Conservation (phyloP, 352 stramenopile genomes). For the Phytophthora fragariaefolia region DNA sequence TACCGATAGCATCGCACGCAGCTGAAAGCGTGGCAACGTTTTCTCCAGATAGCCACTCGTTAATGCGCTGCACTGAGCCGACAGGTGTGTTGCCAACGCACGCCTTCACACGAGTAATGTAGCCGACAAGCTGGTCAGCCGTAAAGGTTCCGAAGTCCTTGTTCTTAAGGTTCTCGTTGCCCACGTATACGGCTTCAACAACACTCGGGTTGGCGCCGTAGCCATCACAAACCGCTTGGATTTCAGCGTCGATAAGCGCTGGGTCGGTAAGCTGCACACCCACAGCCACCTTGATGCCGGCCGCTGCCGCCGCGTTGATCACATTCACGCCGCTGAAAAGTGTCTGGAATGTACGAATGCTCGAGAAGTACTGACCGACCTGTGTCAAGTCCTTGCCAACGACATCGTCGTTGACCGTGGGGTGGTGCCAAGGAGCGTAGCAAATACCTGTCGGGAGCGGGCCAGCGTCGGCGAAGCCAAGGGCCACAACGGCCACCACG, state of each 20-base stretch:
- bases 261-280: conserved; percentile 71
- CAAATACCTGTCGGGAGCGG: conserved; percentile 35
- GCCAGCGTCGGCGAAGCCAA: conserved; percentile 20
- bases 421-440: conserved; percentile 50
- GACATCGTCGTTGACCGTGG: conserved; percentile 40
- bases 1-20: conserved; percentile 38
- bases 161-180: conserved; percentile 81
- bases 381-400: conserved; percentile 51
- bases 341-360: conserved; percentile 75
- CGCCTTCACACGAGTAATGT: conserved; percentile 62
- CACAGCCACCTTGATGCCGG: conserved; percentile 68
- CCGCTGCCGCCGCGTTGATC: conserved; percentile 49
- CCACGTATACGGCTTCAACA: conserved; percentile 75
- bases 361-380: conserved; percentile 56
- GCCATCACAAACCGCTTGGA: conserved; percentile 68
- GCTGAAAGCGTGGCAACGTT: conserved; percentile 40
- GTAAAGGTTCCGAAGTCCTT: conserved; percentile 50
- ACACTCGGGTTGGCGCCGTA: conserved; percentile 42
- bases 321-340: conserved; percentile 68
- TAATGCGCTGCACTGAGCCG: conserved; percentile 80
- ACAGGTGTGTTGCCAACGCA: conserved; percentile 56
- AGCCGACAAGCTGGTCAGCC: conserved; percentile 47
- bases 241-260: conserved; percentile 50
- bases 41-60: conserved; percentile 60
- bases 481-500: conserved; percentile 20